These are phyloP conservation scores for Apiotrichum sp. DNA, from an alignment of 1,284 basidiomycete genomes.

Conservation along the genomic window DNA sequence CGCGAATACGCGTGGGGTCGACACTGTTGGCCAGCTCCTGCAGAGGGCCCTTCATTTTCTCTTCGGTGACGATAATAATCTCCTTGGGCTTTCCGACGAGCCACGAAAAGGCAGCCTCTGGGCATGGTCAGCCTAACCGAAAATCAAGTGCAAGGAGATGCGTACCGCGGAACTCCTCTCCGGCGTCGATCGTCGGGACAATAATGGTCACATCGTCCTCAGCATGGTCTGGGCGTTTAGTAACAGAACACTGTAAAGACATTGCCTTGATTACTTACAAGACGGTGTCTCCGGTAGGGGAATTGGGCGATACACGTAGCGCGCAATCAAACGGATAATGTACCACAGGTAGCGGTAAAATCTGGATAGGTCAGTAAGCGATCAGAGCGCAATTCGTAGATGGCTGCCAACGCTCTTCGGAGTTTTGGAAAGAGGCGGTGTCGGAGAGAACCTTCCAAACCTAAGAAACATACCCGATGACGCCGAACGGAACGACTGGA, in stretches of 20 bases:
- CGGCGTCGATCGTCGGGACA: slow-evolving; percentile 88
- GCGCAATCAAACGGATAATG: slow-evolving; percentile 69
- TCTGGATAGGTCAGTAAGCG: slow-evolving; percentile 11
- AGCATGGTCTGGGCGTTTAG: slow-evolving; percentile 46
- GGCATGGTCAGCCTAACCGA: slow-evolving; percentile 6
- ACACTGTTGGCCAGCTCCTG: slow-evolving; percentile 80
- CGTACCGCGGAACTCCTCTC: slow-evolving; percentile 73
- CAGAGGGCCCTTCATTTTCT: slow-evolving; percentile 76
- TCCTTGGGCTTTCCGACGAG: slow-evolving; percentile 83
- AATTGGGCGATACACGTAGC: slow-evolving; percentile 70
- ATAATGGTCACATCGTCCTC: slow-evolving; percentile 90
- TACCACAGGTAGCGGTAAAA: slow-evolving; percentile 85
- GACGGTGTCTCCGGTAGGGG: slow-evolving; percentile 81
- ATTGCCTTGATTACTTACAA: slow-evolving; percentile 52
- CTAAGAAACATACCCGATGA: slow-evolving; percentile 15
- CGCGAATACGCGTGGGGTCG: slow-evolving; percentile 72
- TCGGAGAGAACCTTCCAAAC: no score
- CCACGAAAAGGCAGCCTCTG: slow-evolving; percentile 81
- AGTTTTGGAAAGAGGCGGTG: no score
- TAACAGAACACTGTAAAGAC: no score
- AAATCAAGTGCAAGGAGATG: background rate
- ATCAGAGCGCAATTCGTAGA: slow-evolving; percentile 1
- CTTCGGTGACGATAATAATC: slow-evolving; percentile 88
- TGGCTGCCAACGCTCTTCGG: no score
- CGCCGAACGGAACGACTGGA: slow-evolving; percentile 19